Conservation (phyloP, 2,329 filamentous ascomycete species). For the Cercospora zeina region DNA sequence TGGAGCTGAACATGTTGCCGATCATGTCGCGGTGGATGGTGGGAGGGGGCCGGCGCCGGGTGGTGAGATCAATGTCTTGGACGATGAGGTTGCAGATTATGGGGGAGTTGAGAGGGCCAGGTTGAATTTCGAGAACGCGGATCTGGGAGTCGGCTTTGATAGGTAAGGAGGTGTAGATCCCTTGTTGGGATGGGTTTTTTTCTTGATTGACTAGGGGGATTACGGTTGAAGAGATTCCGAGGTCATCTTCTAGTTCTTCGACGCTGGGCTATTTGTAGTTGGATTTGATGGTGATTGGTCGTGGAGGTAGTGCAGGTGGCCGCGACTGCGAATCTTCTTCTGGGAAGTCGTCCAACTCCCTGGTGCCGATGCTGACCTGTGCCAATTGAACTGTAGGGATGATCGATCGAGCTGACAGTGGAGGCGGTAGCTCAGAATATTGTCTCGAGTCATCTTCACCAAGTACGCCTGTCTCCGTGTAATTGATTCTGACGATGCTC, state of each 20-base stretch:
- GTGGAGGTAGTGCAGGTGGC: not conserved
- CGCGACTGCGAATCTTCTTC: not conserved
- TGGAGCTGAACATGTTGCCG: constrained; percentile 1
- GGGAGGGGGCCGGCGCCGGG: not conserved
- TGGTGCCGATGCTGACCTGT: not conserved
- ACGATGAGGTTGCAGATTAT: constrained; percentile 6
- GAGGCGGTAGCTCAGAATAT: not conserved
- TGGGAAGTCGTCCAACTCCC: not conserved
- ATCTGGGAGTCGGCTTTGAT: not conserved
- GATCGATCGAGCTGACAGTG: not conserved
- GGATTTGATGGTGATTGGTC: not conserved
- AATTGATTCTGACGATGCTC: not conserved
- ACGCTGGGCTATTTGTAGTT: not conserved
- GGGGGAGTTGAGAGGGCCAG: not conserved
- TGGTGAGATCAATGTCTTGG: constrained; percentile 5
- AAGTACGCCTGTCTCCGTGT: not conserved
- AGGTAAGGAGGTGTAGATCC: not conserved
- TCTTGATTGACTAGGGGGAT: not conserved
- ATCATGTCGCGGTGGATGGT: constrained; percentile 1
- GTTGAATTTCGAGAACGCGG: not conserved
- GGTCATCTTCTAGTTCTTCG: not conserved
- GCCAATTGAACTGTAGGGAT: not conserved
- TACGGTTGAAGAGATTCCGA: not conserved
- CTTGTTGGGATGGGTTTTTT: not conserved
- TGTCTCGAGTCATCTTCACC: not conserved